Evolutionary conservation across 805 yeast genomes (phyloP).

Genomic region (Ogataea methylovora): DNA sequence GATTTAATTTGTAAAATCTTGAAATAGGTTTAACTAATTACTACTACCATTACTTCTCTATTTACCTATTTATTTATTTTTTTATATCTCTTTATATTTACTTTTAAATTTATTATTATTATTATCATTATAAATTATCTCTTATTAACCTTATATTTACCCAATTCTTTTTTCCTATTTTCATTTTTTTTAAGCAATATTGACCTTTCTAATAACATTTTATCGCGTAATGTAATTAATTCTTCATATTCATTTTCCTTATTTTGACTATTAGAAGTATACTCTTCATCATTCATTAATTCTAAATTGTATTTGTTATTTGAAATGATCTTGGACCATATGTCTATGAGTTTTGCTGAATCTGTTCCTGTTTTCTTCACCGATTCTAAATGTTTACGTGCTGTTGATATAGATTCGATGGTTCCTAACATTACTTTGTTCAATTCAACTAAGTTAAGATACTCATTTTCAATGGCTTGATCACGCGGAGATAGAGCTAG

Average conservation of each 20-base stretch:
- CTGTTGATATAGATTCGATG: conserved; percentile 18
- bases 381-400: conserved; percentile 24
- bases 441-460: background rate
- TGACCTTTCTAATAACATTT: conserved; percentile 11
- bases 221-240: no score
- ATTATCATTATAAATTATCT: conserved; percentile 3
- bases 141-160: conserved; percentile 1
- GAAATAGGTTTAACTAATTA: conserved; percentile 16
- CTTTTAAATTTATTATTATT: background rate
- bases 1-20: conserved; percentile 70
- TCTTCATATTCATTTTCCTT: conserved; percentile 12
- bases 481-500: no score
- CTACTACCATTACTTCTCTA: background rate
- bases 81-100: background rate
- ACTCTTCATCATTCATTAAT: conserved; percentile 32
- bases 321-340: conserved; percentile 56
- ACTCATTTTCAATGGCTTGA: no score
- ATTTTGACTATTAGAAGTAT: conserved; percentile 10
- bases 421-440: background rate
- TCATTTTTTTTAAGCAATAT: conserved; percentile 9
- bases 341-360: conserved; percentile 42
- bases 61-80: background rate
- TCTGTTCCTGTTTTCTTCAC: conserved; percentile 36
- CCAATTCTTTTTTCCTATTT: conserved; percentile 15
- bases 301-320: conserved; percentile 51